A percentile compares a stretch with the other conserved stretches of the same genome.
phyloP scores from a whole-genome alignment of 176 grass and related monocot species.

The Aegilops sharonensis region DNA sequence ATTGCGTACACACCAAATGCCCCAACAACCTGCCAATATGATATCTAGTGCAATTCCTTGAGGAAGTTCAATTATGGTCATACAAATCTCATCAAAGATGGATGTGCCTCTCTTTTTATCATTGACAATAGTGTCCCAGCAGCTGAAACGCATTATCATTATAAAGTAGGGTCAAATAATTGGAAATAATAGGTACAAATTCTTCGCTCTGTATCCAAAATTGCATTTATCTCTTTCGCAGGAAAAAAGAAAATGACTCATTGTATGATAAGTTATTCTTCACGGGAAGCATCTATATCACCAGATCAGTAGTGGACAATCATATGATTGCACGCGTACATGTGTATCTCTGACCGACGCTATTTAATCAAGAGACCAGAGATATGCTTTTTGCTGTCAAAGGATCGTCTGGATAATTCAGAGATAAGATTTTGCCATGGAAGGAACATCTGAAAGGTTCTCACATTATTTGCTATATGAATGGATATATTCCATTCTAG shows the following conservation, averaged over 20 bases:
- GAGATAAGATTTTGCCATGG: too few species aligned
- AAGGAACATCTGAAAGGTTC: too few species aligned
- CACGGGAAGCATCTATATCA: constrained; percentile 2
- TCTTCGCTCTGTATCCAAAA: not conserved
- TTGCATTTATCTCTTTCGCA: not conserved
- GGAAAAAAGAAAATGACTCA: not conserved
- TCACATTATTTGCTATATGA: too few species aligned
- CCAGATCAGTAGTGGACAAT: not conserved
- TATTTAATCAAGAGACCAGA: not conserved
- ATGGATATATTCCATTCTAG: too few species aligned
- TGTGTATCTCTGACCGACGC: not conserved
- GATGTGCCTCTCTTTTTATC: too few species aligned
- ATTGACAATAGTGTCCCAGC: too few species aligned
- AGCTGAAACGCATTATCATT: not conserved
- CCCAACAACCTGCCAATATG: too few species aligned
- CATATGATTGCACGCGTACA: not conserved
- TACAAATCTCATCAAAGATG: too few species aligned
- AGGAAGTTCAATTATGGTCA: too few species aligned
- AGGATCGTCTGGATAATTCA: not conserved
- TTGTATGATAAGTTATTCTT: constrained; percentile 15
- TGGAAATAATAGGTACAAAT: not conserved
- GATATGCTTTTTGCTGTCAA: not conserved
- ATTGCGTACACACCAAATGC: too few species aligned
- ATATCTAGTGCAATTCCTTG: too few species aligned
- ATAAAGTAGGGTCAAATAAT: not conserved